phyloP scores from a whole-genome alignment of 768 basidiomycete genomes.

The Tylopilus felleus region DNA sequence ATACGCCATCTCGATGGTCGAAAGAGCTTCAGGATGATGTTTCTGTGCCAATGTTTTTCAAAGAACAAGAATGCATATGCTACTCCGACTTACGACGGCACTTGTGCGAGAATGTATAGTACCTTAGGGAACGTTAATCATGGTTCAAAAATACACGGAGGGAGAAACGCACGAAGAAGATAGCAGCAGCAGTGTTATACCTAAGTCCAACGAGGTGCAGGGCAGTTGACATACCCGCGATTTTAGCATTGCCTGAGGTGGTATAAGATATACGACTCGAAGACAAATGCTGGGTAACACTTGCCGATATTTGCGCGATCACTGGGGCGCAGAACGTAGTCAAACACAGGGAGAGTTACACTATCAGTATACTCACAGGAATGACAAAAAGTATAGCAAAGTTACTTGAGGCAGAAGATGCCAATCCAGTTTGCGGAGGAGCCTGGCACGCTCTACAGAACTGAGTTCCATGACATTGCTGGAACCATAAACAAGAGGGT shows the following conservation, averaged over 20 bases:
- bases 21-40: constrained; percentile 35
- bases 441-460: constrained; percentile 21
- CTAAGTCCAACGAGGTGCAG: constrained; percentile 31
- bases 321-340: constrained; percentile 16
- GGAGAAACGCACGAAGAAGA: constrained; percentile 32
- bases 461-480: constrained; percentile 3
- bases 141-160: not conserved
- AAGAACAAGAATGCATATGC: not conserved
- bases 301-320: constrained; percentile 46
- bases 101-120: constrained; percentile 34
- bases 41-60: constrained; percentile 21
- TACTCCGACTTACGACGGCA: constrained; percentile 33
- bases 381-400: constrained; percentile 42
- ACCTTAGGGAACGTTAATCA: constrained; percentile 21
- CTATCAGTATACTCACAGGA: constrained; percentile 34
- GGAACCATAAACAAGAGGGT: not conserved
- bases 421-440: constrained; percentile 42
- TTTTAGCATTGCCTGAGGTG: constrained; percentile 37
- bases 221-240: constrained; percentile 44
- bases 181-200: constrained; percentile 37
- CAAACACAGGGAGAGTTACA: not conserved
- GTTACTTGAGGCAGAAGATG: constrained; percentile 45
- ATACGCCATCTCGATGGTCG: constrained; percentile 35
- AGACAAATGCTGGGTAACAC: constrained; percentile 4
- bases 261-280: not conserved